These are phyloP conservation scores for Clavulina sp. DNA, from an alignment of 768 basidiomycete species.

Conservation along the genomic window DNA sequence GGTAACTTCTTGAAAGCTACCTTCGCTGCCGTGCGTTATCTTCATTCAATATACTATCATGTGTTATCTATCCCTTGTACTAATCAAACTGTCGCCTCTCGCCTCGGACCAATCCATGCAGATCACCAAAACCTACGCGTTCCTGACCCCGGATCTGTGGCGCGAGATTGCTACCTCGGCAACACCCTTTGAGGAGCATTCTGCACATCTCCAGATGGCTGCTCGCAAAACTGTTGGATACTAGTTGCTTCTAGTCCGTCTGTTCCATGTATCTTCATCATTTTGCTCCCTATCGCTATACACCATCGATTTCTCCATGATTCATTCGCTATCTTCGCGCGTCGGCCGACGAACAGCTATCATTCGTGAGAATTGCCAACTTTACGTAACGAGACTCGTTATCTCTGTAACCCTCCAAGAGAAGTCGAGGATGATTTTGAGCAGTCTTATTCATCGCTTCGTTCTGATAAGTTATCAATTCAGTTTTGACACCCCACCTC, in stretches of 20 bases:
- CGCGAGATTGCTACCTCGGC: constrained; percentile 80
- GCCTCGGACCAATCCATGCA: constrained; percentile 17
- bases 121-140: constrained; percentile 97
- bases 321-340: too few relatives aligned
- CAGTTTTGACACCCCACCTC: too few relatives aligned
- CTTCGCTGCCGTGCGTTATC: constrained; percentile 59
- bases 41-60: not conserved
- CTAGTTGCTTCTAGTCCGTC: constrained; percentile 14
- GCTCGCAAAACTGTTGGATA: constrained; percentile 40
- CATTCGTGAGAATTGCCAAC: too few relatives aligned
- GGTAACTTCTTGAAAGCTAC: constrained; percentile 98
- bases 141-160: constrained; percentile 98
- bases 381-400: too few relatives aligned
- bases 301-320: too few relatives aligned
- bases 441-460: too few relatives aligned
- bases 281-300: too few relatives aligned
- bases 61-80: not conserved
- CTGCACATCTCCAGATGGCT: constrained; percentile 72
- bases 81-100: not conserved
- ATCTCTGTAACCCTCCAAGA: too few relatives aligned
- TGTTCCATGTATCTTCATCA: too few relatives aligned
- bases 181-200: constrained; percentile 90
- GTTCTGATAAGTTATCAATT: too few relatives aligned
- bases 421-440: too few relatives aligned
- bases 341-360: too few relatives aligned